A percentile compares a stretch with the other conserved stretches of the same genome.
These are phyloP conservation scores for Arthroderma sp. DNA, from an alignment of 2,329 filamentous ascomycete species.

Conservation along the genomic window DNA sequence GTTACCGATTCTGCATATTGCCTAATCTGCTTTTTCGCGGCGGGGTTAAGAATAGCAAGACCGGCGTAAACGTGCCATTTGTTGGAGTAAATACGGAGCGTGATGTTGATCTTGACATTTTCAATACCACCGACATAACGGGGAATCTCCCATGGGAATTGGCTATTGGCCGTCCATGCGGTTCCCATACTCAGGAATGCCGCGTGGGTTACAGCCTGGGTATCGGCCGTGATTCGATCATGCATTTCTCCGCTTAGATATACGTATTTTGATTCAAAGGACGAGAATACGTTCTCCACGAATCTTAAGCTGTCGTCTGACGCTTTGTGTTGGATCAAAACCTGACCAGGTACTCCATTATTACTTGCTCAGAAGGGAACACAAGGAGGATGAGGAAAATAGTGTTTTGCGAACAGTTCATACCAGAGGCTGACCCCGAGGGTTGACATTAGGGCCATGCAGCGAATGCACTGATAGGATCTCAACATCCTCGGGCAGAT, in stretches of 20 bases:
- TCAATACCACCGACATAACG: slow-evolving; percentile 95
- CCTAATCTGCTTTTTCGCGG: slow-evolving; percentile 79
- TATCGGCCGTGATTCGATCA: slow-evolving; percentile 95
- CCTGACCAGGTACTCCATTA: slow-evolving; percentile 27
- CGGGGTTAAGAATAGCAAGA: slow-evolving; percentile 89
- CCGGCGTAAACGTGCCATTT: slow-evolving; percentile 99
- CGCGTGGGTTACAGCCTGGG: slow-evolving; percentile 93
- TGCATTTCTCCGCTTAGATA: slow-evolving; percentile 77
- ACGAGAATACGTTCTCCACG: slow-evolving; percentile 68
- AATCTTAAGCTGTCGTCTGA: slow-evolving; percentile 61
- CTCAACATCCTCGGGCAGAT: slow-evolving; percentile 76
- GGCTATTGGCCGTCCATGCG: slow-evolving; percentile 86
- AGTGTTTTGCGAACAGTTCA: slow-evolving; percentile 9
- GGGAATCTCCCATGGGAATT: slow-evolving; percentile 95
- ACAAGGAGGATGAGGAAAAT: no score
- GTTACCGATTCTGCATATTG: slow-evolving; percentile 91
- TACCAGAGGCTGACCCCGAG: slow-evolving; percentile 79
- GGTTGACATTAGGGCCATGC: slow-evolving; percentile 81
- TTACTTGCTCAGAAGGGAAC: no score
- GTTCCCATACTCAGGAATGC: slow-evolving; percentile 97
- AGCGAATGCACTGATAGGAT: slow-evolving; percentile 95
- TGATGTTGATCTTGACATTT: slow-evolving; percentile 98
- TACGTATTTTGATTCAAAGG: slow-evolving; percentile 74
- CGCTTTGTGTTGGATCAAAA: slow-evolving; percentile 83
- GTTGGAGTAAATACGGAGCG: slow-evolving; percentile 89